A percentile compares a stretch with the other conserved stretches of the same genome.
These are phyloP conservation scores for Termitomyces sp. DNA, from an alignment of 768 basidiomycete species.

Conservation along the genomic window DNA sequence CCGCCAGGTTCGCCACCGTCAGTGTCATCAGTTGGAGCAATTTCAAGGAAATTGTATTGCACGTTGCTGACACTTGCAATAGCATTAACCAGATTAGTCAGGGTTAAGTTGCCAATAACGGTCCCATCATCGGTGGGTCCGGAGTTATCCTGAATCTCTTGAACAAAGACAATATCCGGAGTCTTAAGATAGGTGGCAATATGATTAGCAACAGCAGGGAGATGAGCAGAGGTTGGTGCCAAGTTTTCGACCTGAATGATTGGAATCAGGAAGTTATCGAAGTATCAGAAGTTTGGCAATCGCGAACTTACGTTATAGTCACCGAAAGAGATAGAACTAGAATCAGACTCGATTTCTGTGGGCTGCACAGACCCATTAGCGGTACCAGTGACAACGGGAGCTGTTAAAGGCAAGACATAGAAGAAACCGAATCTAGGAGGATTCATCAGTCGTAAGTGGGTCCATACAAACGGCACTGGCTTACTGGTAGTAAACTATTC, in stretches of 20 bases:
- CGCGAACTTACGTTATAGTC: slow-evolving; percentile 49
- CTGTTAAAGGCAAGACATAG: slow-evolving; percentile 52
- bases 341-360: slow-evolving; percentile 30
- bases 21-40: slow-evolving; percentile 45
- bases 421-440: slow-evolving; percentile 41
- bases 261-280: background rate
- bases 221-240: slow-evolving; percentile 39
- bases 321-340: slow-evolving; percentile 42
- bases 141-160: slow-evolving; percentile 60
- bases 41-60: slow-evolving; percentile 41
- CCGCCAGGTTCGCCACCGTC: slow-evolving; percentile 61
- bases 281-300: background rate
- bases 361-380: slow-evolving; percentile 30
- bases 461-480: background rate
- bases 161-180: slow-evolving; percentile 57
- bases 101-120: slow-evolving; percentile 46
- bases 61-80: slow-evolving; percentile 38
- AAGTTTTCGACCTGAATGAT: slow-evolving; percentile 47
- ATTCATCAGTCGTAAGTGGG: background rate
- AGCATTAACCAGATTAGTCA: slow-evolving; percentile 41
- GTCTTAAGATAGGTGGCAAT: slow-evolving; percentile 41
- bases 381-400: slow-evolving; percentile 37
- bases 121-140: slow-evolving; percentile 48
- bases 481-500: slow-evolving; percentile 49
- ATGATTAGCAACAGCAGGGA: slow-evolving; percentile 45